phyloP scores from a whole-genome alignment of 2,329 filamentous ascomycete species.

The Ophiostoma populinum region DNA sequence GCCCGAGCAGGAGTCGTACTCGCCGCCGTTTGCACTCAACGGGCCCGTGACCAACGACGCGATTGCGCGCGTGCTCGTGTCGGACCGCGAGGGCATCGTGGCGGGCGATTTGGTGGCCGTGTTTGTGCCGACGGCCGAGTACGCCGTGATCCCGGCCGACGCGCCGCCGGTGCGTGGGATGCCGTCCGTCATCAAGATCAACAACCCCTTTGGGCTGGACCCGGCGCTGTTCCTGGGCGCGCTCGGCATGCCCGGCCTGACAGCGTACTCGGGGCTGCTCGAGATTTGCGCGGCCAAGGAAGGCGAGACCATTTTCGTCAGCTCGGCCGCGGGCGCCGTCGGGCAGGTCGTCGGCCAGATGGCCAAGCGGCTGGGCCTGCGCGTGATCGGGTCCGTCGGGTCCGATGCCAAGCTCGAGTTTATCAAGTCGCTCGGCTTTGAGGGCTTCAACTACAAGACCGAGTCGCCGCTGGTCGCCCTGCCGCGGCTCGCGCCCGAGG shows the following conservation, averaged over 20 bases:
- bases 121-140: conserved; percentile 48
- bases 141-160: conserved; percentile 31
- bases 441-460: conserved; percentile 80
- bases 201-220: conserved; percentile 53
- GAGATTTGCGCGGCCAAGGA: conserved; percentile 56
- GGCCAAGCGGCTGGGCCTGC: conserved; percentile 64
- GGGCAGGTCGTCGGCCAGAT: conserved; percentile 72
- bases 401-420: conserved; percentile 65
- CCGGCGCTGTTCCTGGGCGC: conserved; percentile 53
- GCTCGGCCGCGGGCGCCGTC: conserved; percentile 63
- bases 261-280: conserved; percentile 40
- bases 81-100: conserved; percentile 40
- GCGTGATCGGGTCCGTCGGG: conserved; percentile 65
- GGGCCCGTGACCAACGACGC: conserved; percentile 46
- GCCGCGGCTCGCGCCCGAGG: conserved; percentile 52
- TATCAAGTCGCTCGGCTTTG: conserved; percentile 34
- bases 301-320: conserved; percentile 69
- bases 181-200: conserved; percentile 48
- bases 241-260: conserved; percentile 33
- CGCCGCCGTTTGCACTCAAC: conserved; percentile 41
- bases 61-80: conserved; percentile 55
- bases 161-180: conserved; percentile 21
- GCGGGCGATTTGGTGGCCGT: conserved; percentile 49
- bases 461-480: conserved; percentile 54
- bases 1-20: conserved; percentile 47